Base-by-base conservation (phyloP, 2,329 filamentous ascomycete species). In the Moelleriella libera region DNA sequence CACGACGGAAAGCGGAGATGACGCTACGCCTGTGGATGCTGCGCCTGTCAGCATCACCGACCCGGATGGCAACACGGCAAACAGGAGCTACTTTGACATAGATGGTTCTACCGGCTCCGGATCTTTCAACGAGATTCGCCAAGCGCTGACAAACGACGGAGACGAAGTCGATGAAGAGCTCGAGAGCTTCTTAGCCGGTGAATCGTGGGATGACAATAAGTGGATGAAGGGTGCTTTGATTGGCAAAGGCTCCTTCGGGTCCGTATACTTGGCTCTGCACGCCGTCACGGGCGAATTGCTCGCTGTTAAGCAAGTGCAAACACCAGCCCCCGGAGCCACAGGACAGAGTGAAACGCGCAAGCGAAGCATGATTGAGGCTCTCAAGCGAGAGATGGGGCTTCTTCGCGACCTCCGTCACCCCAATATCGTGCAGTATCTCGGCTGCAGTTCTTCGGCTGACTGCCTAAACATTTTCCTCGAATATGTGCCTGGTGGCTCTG, bases 161-260 rank as follows among this genome's bases (percentile, higher is more conserved):
- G 90, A 96, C 61, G 92, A 94, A 57, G 80, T 81, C 6, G 90
- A 97, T 57, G 86, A 89, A 59, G 89, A 92, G 57, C 74, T 97
- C 28, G 80, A 84, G 56, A 89, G 89, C 59, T 96, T 96, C 72
- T 74, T 97, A 41, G 82, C 88, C 34, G 87, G 88, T 53, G 88
- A 96, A 60, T 94, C 88, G 7, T 97, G 92, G 81, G 89, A 94
- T 54, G 89, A 95, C 52, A 85, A 90, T 69, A 94, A 95, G 65
- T 98, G 94, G 86, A 97, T 98, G 88, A 96, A 97, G 71, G 92
- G 92, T 60, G 89, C 90, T 32, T 74, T 97, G 52, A 98, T 98
- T 55, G 92, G 92, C 32, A 88, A 96, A 66, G 92, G 92, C 52
- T 96, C 89, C 5, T 98, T 98, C 59, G 92, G 92, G 58, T 89